Percentiles rank a stretch among this genome's conserved stretches.
phyloP scores from a whole-genome alignment of 23 red algal species.

The Gracilaria gracilis region DNA sequence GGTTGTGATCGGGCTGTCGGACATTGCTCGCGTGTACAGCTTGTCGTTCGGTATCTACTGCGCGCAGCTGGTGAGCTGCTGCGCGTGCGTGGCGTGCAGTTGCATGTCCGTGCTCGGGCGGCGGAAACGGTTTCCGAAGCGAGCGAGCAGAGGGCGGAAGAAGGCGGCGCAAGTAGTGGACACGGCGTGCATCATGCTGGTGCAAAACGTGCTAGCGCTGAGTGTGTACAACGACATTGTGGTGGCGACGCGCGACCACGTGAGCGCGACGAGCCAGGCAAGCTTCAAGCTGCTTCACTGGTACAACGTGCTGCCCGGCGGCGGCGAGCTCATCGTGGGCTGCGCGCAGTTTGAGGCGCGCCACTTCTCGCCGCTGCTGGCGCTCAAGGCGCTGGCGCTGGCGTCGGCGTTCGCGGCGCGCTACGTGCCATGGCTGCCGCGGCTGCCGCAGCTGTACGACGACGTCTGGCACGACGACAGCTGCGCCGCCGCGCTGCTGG shows the following conservation, averaged over 20 bases:
- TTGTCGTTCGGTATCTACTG: slow-evolving; percentile 11
- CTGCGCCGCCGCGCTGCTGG: neutral
- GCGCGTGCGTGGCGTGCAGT: slow-evolving; percentile 4
- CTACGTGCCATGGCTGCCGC: slow-evolving; percentile 3
- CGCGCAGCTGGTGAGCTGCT: slow-evolving; percentile 7
- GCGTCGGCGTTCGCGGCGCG: neutral
- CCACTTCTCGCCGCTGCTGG: neutral
- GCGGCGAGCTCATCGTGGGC: neutral
- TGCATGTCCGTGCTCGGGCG: neutral
- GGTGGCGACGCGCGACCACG: neutral
- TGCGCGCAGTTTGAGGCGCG: neutral
- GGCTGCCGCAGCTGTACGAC: neutral
- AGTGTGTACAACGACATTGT: slow-evolving; percentile 33
- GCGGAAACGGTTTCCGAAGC: slow-evolving; percentile 5
- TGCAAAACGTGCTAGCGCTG: slow-evolving; percentile 3
- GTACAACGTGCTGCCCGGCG: neutral
- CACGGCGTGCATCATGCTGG: neutral
- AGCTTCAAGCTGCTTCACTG: neutral
- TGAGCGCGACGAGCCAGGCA: neutral
- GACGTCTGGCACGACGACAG: slow-evolving; percentile 10
- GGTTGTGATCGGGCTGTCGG: neutral
- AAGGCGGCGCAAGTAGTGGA: neutral
- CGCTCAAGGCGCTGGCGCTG: neutral
- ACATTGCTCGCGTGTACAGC: slow-evolving; percentile 3
- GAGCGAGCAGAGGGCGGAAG: neutral